Evolutionary conservation across 768 basidiomycete genomes (phyloP).

Genomic region (Suillus fuscotomentosus): DNA sequence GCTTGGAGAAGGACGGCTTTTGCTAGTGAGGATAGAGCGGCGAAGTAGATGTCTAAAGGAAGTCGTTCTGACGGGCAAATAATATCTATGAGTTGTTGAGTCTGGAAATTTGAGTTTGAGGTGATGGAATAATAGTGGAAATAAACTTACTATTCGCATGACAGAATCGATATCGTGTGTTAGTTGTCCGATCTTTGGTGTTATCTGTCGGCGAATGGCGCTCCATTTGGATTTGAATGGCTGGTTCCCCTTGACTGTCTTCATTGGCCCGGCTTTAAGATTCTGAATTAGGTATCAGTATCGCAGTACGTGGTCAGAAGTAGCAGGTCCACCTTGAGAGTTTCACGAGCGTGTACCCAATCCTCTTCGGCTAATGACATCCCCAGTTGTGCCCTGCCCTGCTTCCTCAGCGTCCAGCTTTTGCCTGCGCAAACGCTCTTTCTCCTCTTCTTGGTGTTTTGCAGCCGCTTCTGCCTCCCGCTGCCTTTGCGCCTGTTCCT

Average conservation of each 20-base stretch:
- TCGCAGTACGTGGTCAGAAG: slow-evolving; percentile 16
- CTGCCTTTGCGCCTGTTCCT: slow-evolving; percentile 40
- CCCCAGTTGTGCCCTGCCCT: slow-evolving; percentile 44
- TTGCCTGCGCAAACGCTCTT: slow-evolving; percentile 34
- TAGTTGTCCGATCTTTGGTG: slow-evolving; percentile 84
- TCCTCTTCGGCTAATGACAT: slow-evolving; percentile 59
- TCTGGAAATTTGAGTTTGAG: slow-evolving; percentile 27
- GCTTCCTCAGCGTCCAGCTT: slow-evolving; percentile 37
- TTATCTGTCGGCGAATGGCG: slow-evolving; percentile 72
- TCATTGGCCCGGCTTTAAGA: slow-evolving; percentile 66
- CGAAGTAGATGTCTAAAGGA: slow-evolving; percentile 55
- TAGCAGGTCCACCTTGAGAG: slow-evolving; percentile 46
- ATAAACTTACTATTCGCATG: slow-evolving; percentile 53
- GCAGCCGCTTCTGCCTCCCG: slow-evolving; percentile 30
- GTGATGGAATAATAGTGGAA: slow-evolving; percentile 7
- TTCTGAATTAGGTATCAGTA: slow-evolving; percentile 36
- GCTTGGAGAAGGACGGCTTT: slow-evolving; percentile 90
- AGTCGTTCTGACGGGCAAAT: slow-evolving; percentile 31
- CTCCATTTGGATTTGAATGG: slow-evolving; percentile 61
- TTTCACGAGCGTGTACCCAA: slow-evolving; percentile 56
- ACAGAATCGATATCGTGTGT: slow-evolving; percentile 69
- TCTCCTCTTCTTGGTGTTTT: slow-evolving; percentile 32
- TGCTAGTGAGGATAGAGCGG: slow-evolving; percentile 82
- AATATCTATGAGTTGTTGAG: slow-evolving; percentile 42
- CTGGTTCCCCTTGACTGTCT: slow-evolving; percentile 57